Conservation (phyloP, 352 stramenopile species). For the Nothophytophthora sp. region DNA sequence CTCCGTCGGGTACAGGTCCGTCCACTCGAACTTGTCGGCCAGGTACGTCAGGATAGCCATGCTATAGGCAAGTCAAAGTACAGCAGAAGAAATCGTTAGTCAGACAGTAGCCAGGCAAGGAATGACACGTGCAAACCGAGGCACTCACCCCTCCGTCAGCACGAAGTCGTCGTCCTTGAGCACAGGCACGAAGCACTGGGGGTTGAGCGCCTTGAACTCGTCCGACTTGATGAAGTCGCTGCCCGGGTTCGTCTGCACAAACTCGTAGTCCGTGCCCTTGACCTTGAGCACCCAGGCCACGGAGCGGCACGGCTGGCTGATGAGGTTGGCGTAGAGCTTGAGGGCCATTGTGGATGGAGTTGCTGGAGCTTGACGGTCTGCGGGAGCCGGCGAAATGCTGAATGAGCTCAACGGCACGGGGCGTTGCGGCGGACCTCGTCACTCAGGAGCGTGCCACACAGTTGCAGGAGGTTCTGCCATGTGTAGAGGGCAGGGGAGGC, state of each 20-base stretch:
- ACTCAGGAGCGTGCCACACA: too few relatives aligned
- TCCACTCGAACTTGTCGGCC: conserved; percentile 30
- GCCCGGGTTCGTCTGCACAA: conserved; percentile 13
- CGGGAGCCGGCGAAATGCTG: conserved; percentile 10
- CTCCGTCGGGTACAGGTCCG: conserved; percentile 39
- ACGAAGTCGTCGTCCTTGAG: conserved; percentile 20
- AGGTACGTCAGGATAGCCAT: conserved; percentile 43
- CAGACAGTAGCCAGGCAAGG: background rate
- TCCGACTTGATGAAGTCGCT: conserved; percentile 8
- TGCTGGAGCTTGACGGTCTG: background rate
- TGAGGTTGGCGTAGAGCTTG: conserved; percentile 20
- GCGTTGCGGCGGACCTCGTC: conserved; percentile 1
- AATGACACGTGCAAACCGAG: background rate
- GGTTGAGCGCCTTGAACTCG: conserved; percentile 14
- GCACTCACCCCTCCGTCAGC: conserved; percentile 18
- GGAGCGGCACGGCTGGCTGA: conserved; percentile 13
- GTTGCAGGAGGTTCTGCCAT: background rate
- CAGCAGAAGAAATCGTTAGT: background rate
- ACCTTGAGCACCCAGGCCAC: conserved; percentile 18
- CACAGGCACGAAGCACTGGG: conserved; percentile 13
- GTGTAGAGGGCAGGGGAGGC: too few relatives aligned
- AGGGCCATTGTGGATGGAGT: conserved; percentile 10
- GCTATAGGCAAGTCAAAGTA: conserved; percentile 8
- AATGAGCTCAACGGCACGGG: conserved; percentile 13
- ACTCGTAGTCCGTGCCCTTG: conserved; percentile 20